Evolutionary conservation across 2,329 filamentous ascomycete species (phyloP).

Genomic region (Penicillium italicum): DNA sequence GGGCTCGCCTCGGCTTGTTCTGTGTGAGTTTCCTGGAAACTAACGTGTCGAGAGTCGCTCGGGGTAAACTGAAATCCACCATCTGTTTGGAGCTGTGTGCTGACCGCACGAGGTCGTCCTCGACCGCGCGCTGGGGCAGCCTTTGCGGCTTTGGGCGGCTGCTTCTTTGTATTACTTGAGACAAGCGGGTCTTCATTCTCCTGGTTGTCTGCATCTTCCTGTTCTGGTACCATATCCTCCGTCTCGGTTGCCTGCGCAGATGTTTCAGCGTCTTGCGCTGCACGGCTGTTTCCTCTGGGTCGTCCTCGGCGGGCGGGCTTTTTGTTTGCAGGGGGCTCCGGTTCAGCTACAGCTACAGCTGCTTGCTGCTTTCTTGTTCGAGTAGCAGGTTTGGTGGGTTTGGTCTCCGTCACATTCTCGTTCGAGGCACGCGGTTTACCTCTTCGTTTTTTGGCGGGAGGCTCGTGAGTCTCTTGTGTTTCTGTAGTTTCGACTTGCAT

Average conservation of each 20-base stretch:
- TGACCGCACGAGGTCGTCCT: slow-evolving; percentile 23
- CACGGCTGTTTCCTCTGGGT: slow-evolving; percentile 31
- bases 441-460: slow-evolving; percentile 38
- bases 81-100: slow-evolving; percentile 33
- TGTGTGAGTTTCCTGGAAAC: slow-evolving; percentile 18
- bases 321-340: slow-evolving; percentile 16
- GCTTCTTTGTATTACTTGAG: slow-evolving; percentile 25
- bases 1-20: slow-evolving; percentile 19
- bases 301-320: slow-evolving; percentile 27
- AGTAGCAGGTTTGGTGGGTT: slow-evolving; percentile 18
- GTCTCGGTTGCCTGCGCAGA: slow-evolving; percentile 41
- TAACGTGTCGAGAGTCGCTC: slow-evolving; percentile 23
- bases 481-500: slow-evolving; percentile 31
- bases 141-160: neutral
- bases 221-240: slow-evolving; percentile 35
- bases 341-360: slow-evolving; percentile 4
- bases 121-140: slow-evolving; percentile 22
- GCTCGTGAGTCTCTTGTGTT: slow-evolving; percentile 30
- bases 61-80: slow-evolving; percentile 44
- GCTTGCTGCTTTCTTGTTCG: slow-evolving; percentile 30
- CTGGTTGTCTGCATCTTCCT: slow-evolving; percentile 25
- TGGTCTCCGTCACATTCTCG: slow-evolving; percentile 48
- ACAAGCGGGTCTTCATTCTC: slow-evolving; percentile 18
- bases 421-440: slow-evolving; percentile 35
- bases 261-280: slow-evolving; percentile 23